Percentiles rank a stretch among this genome's conserved stretches.
phyloP scores from a whole-genome alignment of 2,329 filamentous ascomycete genomes.

The Pyrenophora seminiperda region DNA sequence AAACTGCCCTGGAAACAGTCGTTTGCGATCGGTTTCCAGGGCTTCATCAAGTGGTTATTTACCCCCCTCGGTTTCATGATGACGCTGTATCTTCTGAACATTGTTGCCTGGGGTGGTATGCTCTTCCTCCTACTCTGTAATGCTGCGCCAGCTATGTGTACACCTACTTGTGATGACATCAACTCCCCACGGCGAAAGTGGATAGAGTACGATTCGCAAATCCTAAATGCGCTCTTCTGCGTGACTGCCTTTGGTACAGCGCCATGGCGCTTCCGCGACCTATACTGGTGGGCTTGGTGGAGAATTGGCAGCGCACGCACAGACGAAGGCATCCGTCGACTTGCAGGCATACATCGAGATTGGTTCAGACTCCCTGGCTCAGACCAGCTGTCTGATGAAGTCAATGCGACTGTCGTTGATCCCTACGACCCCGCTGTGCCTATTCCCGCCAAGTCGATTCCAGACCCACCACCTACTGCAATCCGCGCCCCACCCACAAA shows the following conservation, averaged over 20 bases:
- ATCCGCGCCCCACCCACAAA: slow-evolving; percentile 69
- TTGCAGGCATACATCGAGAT: slow-evolving; percentile 74
- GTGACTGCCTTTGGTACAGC: slow-evolving; percentile 83
- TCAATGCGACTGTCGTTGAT: slow-evolving; percentile 28
- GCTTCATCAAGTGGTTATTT: slow-evolving; percentile 73
- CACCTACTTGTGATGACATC: slow-evolving; percentile 71
- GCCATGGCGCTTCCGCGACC: slow-evolving; percentile 82
- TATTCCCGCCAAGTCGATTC: slow-evolving; percentile 65
- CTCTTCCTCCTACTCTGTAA: slow-evolving; percentile 83
- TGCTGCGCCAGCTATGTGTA: slow-evolving; percentile 73
- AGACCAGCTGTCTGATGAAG: slow-evolving; percentile 55
- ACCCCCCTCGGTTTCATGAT: slow-evolving; percentile 79
- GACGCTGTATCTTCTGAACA: slow-evolving; percentile 78
- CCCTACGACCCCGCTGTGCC: slow-evolving; percentile 60
- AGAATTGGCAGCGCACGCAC: slow-evolving; percentile 57
- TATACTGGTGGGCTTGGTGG: slow-evolving; percentile 72
- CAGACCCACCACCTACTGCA: slow-evolving; percentile 73
- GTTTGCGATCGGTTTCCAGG: slow-evolving; percentile 61
- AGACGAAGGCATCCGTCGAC: slow-evolving; percentile 62
- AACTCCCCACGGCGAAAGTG: slow-evolving; percentile 78
- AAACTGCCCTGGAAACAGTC: slow-evolving; percentile 62
- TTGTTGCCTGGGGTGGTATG: slow-evolving; percentile 91
- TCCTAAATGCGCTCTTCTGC: slow-evolving; percentile 83
- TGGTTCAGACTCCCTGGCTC: slow-evolving; percentile 79
- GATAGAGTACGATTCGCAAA: slow-evolving; percentile 85